Base-by-base conservation (phyloP, 768 basidiomycete genomes). In the Flagelloscypha sp. region DNA sequence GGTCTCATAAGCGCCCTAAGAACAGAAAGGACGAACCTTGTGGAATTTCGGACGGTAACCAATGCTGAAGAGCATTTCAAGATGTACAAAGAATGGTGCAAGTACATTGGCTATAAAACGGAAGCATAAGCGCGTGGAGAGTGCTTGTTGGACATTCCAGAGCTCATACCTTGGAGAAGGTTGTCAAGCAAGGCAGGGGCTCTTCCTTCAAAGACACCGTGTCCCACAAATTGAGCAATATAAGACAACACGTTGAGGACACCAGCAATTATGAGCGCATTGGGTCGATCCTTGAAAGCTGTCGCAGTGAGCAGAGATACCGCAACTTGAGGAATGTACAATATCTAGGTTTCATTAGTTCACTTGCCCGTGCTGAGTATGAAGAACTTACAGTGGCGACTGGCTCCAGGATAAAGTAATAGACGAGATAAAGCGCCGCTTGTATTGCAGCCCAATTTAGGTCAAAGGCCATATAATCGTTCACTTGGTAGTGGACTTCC, bases 1-100 rank as follows among this genome's bases (percentile, higher is more conserved):
- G n/a, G n/a, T n/a, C n/a, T n/a, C n/a, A n/a, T n/a, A n/a, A n/a
- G n/a, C n/a, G n/a, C n/a, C n/a, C n/a, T n/a, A n/a, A n/a, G n/a
- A n/a, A n/a, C n/a, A n/a, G n/a, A n/a, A n/a, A n/a, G n/a, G n/a
- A n/a, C n/a, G n/a, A n/a, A n/a, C n/a, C n/a, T 76, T 82, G 45
- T 88, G 81, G 52, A 95, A 62, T 18, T 68, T 63, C 2, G 86
- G 85, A 27, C 71, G 74, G 62, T 90, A 95, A 29, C 87, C 85
- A 16, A 88, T 54, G 29, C 54, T 58, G 65, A 93, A 97, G 13
- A 97, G 72, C 33, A 90, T 52, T 57, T 98, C 94, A 38, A 97
- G 59, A 56, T 92, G 90, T 33, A 94, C 90, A 53, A 98, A 98
- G 70, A 98, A 94, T 2, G 92, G 92, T 0, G 92, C 92, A 18